phyloP scores from a whole-genome alignment of 805 yeast genomes.

The Candida argentea region DNA sequence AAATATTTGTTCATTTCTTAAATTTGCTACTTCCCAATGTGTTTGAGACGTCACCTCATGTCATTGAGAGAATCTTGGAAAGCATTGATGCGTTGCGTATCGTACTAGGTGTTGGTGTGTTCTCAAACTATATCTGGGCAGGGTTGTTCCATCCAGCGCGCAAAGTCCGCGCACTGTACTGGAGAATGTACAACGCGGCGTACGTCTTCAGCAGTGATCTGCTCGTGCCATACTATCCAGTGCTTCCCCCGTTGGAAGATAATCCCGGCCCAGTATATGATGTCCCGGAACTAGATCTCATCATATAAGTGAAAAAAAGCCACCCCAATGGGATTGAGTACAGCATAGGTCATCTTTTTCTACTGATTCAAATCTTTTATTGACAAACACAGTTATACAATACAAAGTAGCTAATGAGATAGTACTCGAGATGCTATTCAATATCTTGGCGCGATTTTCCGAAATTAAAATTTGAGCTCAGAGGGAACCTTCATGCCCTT shows the following conservation, averaged over 20 bases:
- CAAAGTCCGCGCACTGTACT: conserved; percentile 73
- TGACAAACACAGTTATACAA: too few species aligned
- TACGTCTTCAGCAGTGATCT: conserved; percentile 68
- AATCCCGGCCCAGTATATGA: conserved; percentile 14
- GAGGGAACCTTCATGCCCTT: conserved; percentile 15
- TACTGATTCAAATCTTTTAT: too few species aligned
- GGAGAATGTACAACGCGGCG: conserved; percentile 72
- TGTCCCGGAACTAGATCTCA: conserved; percentile 44
- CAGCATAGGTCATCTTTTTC: too few species aligned
- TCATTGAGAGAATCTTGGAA: conserved; percentile 70
- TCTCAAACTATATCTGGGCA: conserved; percentile 69
- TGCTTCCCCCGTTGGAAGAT: conserved; percentile 24
- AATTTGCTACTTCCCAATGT: conserved; percentile 82
- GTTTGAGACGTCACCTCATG: conserved; percentile 94
- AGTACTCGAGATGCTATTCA: neutral
- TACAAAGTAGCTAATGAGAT: too few species aligned
- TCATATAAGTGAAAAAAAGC: conserved; percentile 11
- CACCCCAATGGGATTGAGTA: too few species aligned
- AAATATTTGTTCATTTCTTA: conserved; percentile 69
- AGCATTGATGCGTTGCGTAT: conserved; percentile 64
- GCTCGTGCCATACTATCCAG: conserved; percentile 76
- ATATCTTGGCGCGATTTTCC: neutral
- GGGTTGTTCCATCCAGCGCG: conserved; percentile 93
- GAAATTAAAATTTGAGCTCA: neutral
- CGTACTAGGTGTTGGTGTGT: conserved; percentile 66